Evolutionary conservation across 495 filamentous ascomycete species (phyloP).

Genomic region (Darksidea phi): DNA sequence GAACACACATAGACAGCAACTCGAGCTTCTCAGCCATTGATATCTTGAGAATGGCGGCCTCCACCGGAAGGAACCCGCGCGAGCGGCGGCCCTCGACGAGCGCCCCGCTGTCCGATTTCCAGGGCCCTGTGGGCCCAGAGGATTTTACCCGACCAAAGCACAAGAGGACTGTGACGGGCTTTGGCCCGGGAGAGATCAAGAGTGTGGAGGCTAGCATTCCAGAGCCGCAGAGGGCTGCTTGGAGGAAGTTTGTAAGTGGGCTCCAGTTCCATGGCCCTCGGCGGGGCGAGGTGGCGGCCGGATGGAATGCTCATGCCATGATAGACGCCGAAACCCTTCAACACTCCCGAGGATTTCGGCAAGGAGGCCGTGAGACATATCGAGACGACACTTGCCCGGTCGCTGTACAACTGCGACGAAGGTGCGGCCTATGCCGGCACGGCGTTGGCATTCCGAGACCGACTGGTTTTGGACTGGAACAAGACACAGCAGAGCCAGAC

Average conservation of each 20-base stretch:
- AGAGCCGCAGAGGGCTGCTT: constrained; percentile 82
- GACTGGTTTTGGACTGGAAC: constrained; percentile 94
- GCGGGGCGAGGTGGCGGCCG: neutral
- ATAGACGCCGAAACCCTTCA: constrained; percentile 67
- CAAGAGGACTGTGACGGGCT: constrained; percentile 89
- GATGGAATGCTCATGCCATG: neutral
- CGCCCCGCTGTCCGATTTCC: constrained; percentile 76
- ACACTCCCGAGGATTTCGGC: constrained; percentile 71
- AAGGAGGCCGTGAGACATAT: constrained; percentile 86
- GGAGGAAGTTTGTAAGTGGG: constrained; percentile 70
- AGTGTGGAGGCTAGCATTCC: constrained; percentile 86
- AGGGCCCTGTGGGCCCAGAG: constrained; percentile 74
- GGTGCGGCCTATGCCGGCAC: constrained; percentile 86
- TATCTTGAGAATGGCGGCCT: constrained; percentile 13
- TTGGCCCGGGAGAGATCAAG: constrained; percentile 88
- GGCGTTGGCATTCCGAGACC: constrained; percentile 86
- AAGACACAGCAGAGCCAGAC: constrained; percentile 96
- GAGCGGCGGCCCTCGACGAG: constrained; percentile 75
- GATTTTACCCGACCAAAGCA: constrained; percentile 74
- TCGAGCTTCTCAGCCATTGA: constrained; percentile 23
- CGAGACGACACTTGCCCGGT: constrained; percentile 93
- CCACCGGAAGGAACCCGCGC: constrained; percentile 41
- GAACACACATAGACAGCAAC: constrained; percentile 20
- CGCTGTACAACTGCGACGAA: constrained; percentile 98
- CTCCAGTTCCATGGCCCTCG: constrained; percentile 5